These are phyloP conservation scores for Leavenworthia alabamica DNA, from an alignment of 345 rosid genomes.

Conservation along the genomic window DNA sequence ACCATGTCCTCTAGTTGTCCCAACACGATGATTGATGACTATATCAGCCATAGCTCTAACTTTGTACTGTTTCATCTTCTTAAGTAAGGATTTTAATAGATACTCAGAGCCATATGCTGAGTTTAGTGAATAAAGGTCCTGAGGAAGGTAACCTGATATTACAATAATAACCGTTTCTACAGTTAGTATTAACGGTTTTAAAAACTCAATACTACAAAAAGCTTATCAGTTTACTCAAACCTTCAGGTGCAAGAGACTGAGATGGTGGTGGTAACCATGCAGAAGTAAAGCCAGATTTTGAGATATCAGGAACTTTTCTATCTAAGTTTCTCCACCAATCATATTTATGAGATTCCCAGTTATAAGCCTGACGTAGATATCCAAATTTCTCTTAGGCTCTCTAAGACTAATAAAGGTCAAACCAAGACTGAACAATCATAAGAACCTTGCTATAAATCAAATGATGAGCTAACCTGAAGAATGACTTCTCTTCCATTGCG, in stretches of 20 bases:
- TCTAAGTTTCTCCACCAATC: constrained; percentile 90
- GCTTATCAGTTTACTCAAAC: constrained; percentile 31
- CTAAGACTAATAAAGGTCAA: not conserved
- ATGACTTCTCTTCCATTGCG: constrained; percentile 73
- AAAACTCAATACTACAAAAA: not conserved
- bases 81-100: constrained; percentile 51
- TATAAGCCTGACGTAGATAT: constrained; percentile 48
- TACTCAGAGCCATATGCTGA: constrained; percentile 83
- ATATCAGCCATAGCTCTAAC: constrained; percentile 94
- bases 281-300: constrained; percentile 83
- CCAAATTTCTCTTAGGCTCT: constrained; percentile 14
- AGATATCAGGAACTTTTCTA: constrained; percentile 55
- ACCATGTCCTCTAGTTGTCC: constrained; percentile 73
- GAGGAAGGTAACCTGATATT: constrained; percentile 79
- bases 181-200: not conserved
- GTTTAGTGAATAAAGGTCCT: constrained; percentile 67
- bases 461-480: constrained; percentile 48
- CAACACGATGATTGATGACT: constrained; percentile 90
- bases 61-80: constrained; percentile 63
- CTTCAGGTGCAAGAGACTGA: constrained; percentile 77
- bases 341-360: constrained; percentile 90
- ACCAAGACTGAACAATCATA: not conserved
- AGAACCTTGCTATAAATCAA: too few species aligned
- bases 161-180: not conserved
- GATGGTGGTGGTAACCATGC: constrained; percentile 85